Conservation (phyloP, 306 rosid genomes). For the Betula pendula region DNA sequence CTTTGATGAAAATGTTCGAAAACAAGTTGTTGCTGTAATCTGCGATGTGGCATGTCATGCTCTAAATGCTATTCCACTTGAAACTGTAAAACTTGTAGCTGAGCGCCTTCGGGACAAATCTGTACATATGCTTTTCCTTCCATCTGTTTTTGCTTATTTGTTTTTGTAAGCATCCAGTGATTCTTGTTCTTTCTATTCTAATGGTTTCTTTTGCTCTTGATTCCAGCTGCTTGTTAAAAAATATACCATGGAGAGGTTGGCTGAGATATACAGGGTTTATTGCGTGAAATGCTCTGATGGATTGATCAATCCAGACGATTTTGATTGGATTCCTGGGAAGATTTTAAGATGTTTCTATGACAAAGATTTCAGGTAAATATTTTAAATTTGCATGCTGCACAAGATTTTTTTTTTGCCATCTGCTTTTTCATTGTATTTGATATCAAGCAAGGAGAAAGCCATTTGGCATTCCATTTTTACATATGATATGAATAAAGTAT, state of each 20-base stretch:
- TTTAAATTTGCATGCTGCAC: constrained; percentile 20
- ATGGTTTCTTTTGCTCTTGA: constrained; percentile 34
- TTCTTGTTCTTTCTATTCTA: constrained; percentile 25
- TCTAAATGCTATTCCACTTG: constrained; percentile 65
- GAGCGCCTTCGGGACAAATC: constrained; percentile 99
- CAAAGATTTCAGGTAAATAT: constrained; percentile 89
- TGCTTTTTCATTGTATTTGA: neutral
- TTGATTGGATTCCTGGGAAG: constrained; percentile 92
- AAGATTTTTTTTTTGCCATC: constrained; percentile 1
- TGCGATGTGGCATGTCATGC: constrained; percentile 84
- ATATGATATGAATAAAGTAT: neutral
- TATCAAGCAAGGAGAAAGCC: neutral
- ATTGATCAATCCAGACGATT: constrained; percentile 48
- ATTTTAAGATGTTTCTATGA: constrained; percentile 88
- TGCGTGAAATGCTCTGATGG: constrained; percentile 59
- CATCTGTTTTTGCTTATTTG: constrained; percentile 15
- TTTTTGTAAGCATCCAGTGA: constrained; percentile 7
- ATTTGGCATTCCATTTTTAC: neutral
- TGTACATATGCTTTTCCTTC: constrained; percentile 48
- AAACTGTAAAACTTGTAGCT: constrained; percentile 85
- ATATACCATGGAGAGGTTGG: constrained; percentile 90
- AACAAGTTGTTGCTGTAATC: constrained; percentile 93
- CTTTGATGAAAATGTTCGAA: constrained; percentile 90
- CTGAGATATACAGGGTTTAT: constrained; percentile 70
- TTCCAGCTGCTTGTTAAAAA: constrained; percentile 88